A percentile compares a stretch with the other conserved stretches of the same genome.
These are phyloP conservation scores for Xylaria polymorpha DNA, from an alignment of 2,329 filamentous ascomycete genomes.

Conservation along the genomic window DNA sequence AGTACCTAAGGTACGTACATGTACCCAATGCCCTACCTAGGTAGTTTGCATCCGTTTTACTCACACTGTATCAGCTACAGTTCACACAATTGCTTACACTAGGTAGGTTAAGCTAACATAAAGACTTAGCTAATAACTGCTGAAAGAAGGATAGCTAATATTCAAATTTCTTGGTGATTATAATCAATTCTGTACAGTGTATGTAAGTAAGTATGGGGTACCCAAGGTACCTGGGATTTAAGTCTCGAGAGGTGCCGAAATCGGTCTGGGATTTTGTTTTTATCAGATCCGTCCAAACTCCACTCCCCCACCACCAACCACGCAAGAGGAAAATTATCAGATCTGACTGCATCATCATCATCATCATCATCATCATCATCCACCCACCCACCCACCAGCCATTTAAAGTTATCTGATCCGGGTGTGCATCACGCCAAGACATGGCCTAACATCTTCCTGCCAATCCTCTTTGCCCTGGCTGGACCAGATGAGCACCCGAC, in stretches of 20 bases:
- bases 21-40: not conserved
- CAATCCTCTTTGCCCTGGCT: slow-evolving; percentile 17
- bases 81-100: not conserved
- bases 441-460: slow-evolving; percentile 26
- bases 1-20: not conserved
- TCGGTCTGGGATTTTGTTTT: slow-evolving; percentile 42
- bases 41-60: not conserved
- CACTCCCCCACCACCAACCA: slow-evolving; percentile 19
- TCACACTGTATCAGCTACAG: not conserved
- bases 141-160: not conserved
- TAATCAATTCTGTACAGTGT: not conserved
- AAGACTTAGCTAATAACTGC: not conserved
- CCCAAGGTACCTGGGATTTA: not conserved
- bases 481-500: slow-evolving; percentile 9
- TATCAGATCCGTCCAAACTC: slow-evolving; percentile 46
- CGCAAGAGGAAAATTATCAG: slow-evolving; percentile 43
- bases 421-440: slow-evolving; percentile 47
- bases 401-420: slow-evolving; percentile 56
- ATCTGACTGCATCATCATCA: slow-evolving; percentile 40
- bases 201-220: too few relatives aligned
- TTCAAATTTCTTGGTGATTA: not conserved
- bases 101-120: not conserved
- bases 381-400: slow-evolving; percentile 35
- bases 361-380: slow-evolving; percentile 30
- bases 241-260: slow-evolving; percentile 35